phyloP scores from a whole-genome alignment of 2,329 filamentous ascomycete species.

The Sclerotinia subarctica region DNA sequence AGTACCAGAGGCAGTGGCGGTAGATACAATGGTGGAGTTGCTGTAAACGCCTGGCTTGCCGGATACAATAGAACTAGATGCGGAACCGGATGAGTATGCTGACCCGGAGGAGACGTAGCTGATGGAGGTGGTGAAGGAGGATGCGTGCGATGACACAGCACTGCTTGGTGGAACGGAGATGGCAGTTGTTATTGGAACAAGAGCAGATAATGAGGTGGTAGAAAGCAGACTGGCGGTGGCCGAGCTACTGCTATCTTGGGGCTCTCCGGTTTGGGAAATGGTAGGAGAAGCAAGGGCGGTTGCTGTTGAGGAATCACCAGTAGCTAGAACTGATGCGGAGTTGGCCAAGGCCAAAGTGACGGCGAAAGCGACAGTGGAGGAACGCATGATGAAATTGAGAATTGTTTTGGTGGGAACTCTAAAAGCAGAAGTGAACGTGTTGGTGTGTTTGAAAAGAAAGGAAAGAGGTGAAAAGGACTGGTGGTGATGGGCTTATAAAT shows the following conservation, averaged over 20 bases:
- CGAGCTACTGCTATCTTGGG: neutral
- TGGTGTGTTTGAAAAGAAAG: constrained; percentile 1
- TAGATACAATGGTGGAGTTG: constrained; percentile 11
- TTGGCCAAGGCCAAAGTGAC: constrained; percentile 15
- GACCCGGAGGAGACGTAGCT: neutral
- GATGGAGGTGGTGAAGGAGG: constrained; percentile 6
- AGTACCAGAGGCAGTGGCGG: neutral
- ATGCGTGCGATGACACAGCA: neutral
- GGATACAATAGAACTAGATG: neutral
- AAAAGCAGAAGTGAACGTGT: neutral
- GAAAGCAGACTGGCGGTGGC: neutral
- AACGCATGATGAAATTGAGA: constrained; percentile 19
- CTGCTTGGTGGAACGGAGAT: neutral
- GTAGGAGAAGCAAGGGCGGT: neutral
- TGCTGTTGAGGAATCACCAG: constrained; percentile 6
- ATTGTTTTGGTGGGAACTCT: neutral
- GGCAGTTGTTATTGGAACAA: neutral
- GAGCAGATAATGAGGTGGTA: neutral
- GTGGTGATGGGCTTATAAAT: constrained; percentile 13
- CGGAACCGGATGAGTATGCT: neutral
- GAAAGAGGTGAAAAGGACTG: neutral
- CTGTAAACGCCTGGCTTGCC: constrained; percentile 9
- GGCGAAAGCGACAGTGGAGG: constrained; percentile 18
- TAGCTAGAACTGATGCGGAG: constrained; percentile 13
- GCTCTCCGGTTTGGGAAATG: constrained; percentile 4